Evolutionary conservation across 164 flowering plant species (phyloP), one percentile per base, ranked within the genome.

Genomic region (Brasenia schreberi): DNA sequence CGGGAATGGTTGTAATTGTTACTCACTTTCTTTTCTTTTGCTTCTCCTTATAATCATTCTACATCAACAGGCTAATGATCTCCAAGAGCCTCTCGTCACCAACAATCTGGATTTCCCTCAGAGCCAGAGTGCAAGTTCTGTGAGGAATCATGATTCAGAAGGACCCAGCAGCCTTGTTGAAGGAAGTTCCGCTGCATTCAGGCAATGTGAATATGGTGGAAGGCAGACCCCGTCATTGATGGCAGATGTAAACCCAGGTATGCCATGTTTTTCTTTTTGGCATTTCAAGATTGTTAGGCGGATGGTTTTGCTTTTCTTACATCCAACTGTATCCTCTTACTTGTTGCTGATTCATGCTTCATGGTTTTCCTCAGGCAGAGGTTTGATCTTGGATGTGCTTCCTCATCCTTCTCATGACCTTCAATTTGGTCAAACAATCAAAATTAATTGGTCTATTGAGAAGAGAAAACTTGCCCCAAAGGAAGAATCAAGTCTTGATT

Each of bases 31-130:
- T 7, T 45, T 45, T 68, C 81, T 19, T 65, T 79, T 42, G 60
- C 76, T 66, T 77, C 62, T 42, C 33, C 49, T 64, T 12, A 17
- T 60, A 69, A n/a, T 63, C 87, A 7, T 45, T 45, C 53, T 45
- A 58, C 49, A 60, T 9, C 14, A 71, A 45, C 71, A 89, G 94
- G 85, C 18, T 76, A 88, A 68, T 75, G 98, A 94, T 60, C 65
- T 93, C 64, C 93, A 90, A 74, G 85, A 84, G 70, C 98, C 98
- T 68, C 87, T 94, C 74, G 78, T 91, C 67, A 71, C 85, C 7
- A 84, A 85, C 64, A 86, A 82, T 71, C 70, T 17, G 17, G 71
- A 69, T 74, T 49, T 59, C 42, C 69, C 62, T 44, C 73, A 67
- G 44, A 75, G 65, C 56, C 81, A 74, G 69, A 73, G 67, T 64